Percentiles rank a stretch among this genome's conserved stretches.
These are phyloP conservation scores for Suillus sp. DNA, from an alignment of 768 basidiomycete species.

Conservation along the genomic window DNA sequence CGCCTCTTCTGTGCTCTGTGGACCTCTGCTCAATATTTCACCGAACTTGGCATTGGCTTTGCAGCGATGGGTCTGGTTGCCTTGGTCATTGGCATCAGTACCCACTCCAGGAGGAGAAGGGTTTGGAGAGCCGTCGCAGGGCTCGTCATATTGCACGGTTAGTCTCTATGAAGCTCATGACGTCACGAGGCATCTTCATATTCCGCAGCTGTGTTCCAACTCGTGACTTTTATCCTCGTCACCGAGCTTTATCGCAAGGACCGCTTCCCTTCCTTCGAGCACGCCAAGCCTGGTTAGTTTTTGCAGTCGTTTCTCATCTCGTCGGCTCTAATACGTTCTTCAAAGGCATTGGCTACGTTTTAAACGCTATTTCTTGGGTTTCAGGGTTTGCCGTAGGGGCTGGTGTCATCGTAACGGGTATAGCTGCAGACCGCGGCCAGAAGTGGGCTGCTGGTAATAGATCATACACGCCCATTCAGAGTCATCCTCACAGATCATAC, in stretches of 20 bases:
- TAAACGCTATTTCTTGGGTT: conserved; percentile 66
- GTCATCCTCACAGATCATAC: conserved; percentile 63
- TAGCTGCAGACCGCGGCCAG: conserved; percentile 49
- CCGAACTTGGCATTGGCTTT: conserved; percentile 67
- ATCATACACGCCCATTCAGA: conserved; percentile 48
- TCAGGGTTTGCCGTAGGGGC: conserved; percentile 50
- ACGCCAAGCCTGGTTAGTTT: conserved; percentile 60
- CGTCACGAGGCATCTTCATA: conserved; percentile 2
- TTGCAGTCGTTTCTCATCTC: not conserved
- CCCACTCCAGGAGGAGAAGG: conserved; percentile 70
- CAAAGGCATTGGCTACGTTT: conserved; percentile 61
- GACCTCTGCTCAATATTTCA: conserved; percentile 69
- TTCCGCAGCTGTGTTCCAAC: conserved; percentile 54
- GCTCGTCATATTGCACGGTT: conserved; percentile 63
- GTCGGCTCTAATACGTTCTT: conserved; percentile 9
- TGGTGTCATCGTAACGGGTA: conserved; percentile 63
- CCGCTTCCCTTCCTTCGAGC: conserved; percentile 51
- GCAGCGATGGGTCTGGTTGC: conserved; percentile 57
- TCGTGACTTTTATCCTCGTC: conserved; percentile 63
- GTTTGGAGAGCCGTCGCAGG: conserved; percentile 77
- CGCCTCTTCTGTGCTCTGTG: conserved; percentile 63
- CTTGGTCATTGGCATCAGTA: conserved; percentile 69
- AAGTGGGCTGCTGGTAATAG: conserved; percentile 80
- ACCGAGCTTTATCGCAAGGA: conserved; percentile 57
- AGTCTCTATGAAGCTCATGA: not conserved